These are phyloP conservation scores for Hymenoscyphus repandus DNA, from an alignment of 2,329 filamentous ascomycete species.

Conservation along the genomic window DNA sequence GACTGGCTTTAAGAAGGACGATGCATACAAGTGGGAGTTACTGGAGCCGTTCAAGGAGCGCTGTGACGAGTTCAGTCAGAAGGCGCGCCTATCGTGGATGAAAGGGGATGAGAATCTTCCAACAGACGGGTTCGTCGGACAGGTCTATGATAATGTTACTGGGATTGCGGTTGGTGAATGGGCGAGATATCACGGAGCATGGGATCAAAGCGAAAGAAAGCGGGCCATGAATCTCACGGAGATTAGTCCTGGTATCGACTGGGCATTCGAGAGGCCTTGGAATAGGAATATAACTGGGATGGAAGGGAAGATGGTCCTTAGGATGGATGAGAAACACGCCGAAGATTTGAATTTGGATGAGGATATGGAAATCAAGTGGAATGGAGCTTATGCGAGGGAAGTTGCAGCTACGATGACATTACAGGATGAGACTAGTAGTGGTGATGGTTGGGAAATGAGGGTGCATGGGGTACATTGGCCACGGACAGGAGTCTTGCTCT, in stretches of 20 bases:
- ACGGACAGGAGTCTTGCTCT: constrained; percentile 68
- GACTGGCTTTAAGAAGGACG: constrained; percentile 68
- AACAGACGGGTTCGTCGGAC: constrained; percentile 12
- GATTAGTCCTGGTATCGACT: constrained; percentile 61
- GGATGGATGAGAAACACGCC: constrained; percentile 48
- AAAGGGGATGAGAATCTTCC: constrained; percentile 5
- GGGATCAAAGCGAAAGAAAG: constrained; percentile 14
- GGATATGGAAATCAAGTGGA: constrained; percentile 19
- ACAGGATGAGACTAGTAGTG: constrained; percentile 63
- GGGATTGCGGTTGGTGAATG: constrained; percentile 30
- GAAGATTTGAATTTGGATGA: constrained; percentile 6
- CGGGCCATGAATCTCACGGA: constrained; percentile 58
- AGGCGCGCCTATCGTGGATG: constrained; percentile 37
- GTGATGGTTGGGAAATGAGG: constrained; percentile 73
- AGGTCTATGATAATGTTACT: constrained; percentile 32
- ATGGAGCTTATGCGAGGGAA: constrained; percentile 51
- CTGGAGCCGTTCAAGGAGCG: constrained; percentile 60
- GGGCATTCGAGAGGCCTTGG: constrained; percentile 56
- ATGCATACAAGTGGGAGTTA: constrained; percentile 75
- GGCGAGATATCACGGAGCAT: constrained; percentile 24
- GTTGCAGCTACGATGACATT: constrained; percentile 66
- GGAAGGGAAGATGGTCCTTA: constrained; percentile 64
- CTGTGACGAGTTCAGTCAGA: constrained; percentile 55
- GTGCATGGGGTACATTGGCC: constrained; percentile 85
- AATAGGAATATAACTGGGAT: constrained; percentile 74